These are phyloP conservation scores for Fragaria iinumae DNA, from an alignment of 306 rosid genomes.

Conservation along the genomic window DNA sequence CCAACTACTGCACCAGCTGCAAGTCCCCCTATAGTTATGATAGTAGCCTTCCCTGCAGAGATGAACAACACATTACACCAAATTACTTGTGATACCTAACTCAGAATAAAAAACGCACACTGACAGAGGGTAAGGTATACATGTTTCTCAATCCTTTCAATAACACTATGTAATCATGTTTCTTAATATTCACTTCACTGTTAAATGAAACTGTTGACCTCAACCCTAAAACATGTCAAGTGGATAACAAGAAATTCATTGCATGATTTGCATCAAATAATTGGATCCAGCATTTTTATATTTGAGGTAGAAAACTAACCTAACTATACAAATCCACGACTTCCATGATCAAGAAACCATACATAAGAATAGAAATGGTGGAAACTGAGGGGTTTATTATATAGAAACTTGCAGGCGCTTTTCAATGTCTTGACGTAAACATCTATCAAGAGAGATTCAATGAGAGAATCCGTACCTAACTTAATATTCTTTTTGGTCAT, in stretches of 20 bases:
- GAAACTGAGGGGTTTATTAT: background rate
- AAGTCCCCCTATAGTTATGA: slow-evolving; percentile 90
- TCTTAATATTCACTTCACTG: background rate
- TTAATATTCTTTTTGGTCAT: slow-evolving; percentile 87
- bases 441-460: slow-evolving; percentile 14
- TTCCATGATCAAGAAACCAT: slow-evolving; percentile 12
- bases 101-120: background rate
- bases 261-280: background rate
- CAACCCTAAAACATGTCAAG: background rate
- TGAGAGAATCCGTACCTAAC: slow-evolving; percentile 55
- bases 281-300: background rate
- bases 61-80: slow-evolving; percentile 15
- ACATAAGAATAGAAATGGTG: background rate
- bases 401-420: slow-evolving; percentile 7
- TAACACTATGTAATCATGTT: background rate
- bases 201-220: background rate
- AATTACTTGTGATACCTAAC: background rate
- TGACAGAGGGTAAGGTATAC: background rate
- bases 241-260: background rate
- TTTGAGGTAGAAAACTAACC: background rate
- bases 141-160: background rate
- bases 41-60: slow-evolving; percentile 86
- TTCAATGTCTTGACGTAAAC: background rate
- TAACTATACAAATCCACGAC: background rate
- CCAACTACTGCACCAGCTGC: slow-evolving; percentile 91